Evolutionary conservation across 1,139 yeast genomes (phyloP).

Genomic region (Spathaspora sp.): DNA sequence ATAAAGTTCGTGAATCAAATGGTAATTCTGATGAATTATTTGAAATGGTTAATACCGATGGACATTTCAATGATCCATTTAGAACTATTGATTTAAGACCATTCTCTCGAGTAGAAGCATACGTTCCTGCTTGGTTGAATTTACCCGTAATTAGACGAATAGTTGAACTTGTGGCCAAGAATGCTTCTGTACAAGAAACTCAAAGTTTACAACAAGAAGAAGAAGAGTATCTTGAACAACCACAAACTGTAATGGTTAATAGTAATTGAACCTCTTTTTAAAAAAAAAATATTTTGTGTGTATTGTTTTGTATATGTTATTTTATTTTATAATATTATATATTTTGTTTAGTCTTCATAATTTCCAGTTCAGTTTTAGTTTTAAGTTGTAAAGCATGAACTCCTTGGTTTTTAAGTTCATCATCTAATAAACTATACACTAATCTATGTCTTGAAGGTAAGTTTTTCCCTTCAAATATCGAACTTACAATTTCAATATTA

Average conservation of each 20-base stretch:
- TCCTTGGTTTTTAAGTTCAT: slow-evolving; percentile 69
- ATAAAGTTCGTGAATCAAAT: slow-evolving; percentile 64
- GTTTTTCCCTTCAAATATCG: slow-evolving; percentile 61
- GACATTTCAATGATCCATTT: slow-evolving; percentile 86
- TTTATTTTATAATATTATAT: slow-evolving; percentile 17
- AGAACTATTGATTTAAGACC: slow-evolving; percentile 84
- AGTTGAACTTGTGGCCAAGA: slow-evolving; percentile 85
- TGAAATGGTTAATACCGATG: slow-evolving; percentile 69
- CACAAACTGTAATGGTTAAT: slow-evolving; percentile 4
- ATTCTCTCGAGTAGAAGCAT: slow-evolving; percentile 88
- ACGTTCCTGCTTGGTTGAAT: slow-evolving; percentile 93
- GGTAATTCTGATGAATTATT: slow-evolving; percentile 62
- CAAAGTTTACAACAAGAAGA: slow-evolving; percentile 13
- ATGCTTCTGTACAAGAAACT: slow-evolving; percentile 54
- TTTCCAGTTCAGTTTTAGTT: slow-evolving; percentile 74
- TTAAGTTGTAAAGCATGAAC: slow-evolving; percentile 89
- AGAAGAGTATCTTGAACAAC: slow-evolving; percentile 3
- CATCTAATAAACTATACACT: slow-evolving; percentile 66
- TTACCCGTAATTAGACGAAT: slow-evolving; percentile 86
- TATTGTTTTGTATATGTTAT: neutral
- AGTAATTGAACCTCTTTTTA: neutral
- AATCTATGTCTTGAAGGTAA: slow-evolving; percentile 80
- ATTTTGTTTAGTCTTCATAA: no score
- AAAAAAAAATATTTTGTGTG: neutral
- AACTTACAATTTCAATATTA: slow-evolving; percentile 67